phyloP scores from a whole-genome alignment of 169 alveolate genomes.

The Perkinsus chesapeaki region DNA sequence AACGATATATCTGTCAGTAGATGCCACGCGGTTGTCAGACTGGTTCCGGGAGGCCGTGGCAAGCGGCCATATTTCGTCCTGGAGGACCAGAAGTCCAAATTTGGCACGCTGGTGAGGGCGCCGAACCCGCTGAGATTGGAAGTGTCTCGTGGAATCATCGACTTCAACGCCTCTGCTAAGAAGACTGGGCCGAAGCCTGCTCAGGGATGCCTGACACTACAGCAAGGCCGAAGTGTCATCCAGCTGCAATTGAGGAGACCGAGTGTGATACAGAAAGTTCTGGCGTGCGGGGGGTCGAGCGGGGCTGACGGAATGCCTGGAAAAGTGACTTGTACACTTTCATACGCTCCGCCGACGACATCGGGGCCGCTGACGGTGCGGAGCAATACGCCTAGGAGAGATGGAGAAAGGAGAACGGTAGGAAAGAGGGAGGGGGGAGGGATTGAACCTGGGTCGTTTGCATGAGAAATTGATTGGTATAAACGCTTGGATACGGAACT shows the following conservation, averaged over 20 bases:
- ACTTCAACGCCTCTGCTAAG: not conserved
- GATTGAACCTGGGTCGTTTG: not conserved
- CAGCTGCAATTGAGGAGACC: not conserved
- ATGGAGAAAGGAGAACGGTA: not conserved
- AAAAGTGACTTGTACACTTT: not conserved
- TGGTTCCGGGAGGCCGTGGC: slow-evolving; percentile 49
- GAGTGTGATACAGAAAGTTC: not conserved
- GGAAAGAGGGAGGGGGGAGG: not conserved
- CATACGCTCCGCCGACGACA: not conserved
- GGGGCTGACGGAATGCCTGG: not conserved
- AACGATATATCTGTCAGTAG: slow-evolving; percentile 87
- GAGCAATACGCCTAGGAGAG: not conserved
- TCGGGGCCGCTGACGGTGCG: not conserved
- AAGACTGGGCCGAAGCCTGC: not conserved
- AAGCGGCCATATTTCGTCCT: slow-evolving; percentile 47
- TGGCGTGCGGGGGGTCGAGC: not conserved
- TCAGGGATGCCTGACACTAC: not conserved
- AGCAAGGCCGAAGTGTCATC: not conserved
- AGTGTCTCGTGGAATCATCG: not conserved
- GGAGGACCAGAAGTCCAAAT: slow-evolving; percentile 79
- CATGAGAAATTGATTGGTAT: not conserved
- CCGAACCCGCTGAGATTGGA: not conserved
- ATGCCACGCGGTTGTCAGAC: slow-evolving; percentile 69
- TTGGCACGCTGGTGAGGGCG: slow-evolving; percentile 77
- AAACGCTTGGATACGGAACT: too few relatives aligned